These are phyloP conservation scores for Ceratobasidium sp. DNA, from an alignment of 1,284 basidiomycete species.

Conservation along the genomic window DNA sequence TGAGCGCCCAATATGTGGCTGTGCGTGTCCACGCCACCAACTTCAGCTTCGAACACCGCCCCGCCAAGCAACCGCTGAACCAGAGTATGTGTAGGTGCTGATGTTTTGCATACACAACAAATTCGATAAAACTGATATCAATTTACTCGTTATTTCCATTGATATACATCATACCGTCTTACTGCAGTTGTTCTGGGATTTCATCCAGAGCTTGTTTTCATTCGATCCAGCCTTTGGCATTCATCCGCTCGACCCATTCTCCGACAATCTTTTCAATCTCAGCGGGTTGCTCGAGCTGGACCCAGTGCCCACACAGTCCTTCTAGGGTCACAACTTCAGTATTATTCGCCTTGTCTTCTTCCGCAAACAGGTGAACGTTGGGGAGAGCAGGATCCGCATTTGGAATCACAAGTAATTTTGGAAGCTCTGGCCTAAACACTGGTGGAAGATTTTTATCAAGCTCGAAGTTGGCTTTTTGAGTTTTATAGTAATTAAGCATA, in stretches of 20 bases:
- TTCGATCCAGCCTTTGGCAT: slow-evolving; percentile 9
- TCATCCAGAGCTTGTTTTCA: no score
- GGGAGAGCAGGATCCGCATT: slow-evolving; percentile 20
- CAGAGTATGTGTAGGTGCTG: no score
- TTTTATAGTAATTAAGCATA: slow-evolving; percentile 41
- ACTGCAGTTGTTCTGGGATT: no score
- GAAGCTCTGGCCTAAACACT: slow-evolving; percentile 28
- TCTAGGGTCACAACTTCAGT: slow-evolving; percentile 17
- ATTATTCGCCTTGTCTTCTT: background rate
- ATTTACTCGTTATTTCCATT: no score
- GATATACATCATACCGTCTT: no score
- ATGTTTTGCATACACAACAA: no score
- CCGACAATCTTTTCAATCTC: slow-evolving; percentile 40
- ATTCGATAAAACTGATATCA: no score
- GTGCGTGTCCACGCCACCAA: background rate
- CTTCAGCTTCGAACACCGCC: background rate
- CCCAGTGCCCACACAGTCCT: slow-evolving; percentile 32
- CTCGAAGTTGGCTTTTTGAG: slow-evolving; percentile 23
- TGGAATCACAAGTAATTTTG: slow-evolving; percentile 40
- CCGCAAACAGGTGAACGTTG: background rate
- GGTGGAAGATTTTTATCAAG: slow-evolving; percentile 34
- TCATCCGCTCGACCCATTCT: slow-evolving; percentile 37
- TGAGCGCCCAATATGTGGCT: background rate
- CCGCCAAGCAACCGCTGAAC: no score
- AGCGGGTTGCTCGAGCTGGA: slow-evolving; percentile 31